Evolutionary conservation across 345 rosid species (phyloP).

Genomic region (Eucalyptus polyanthemos): DNA sequence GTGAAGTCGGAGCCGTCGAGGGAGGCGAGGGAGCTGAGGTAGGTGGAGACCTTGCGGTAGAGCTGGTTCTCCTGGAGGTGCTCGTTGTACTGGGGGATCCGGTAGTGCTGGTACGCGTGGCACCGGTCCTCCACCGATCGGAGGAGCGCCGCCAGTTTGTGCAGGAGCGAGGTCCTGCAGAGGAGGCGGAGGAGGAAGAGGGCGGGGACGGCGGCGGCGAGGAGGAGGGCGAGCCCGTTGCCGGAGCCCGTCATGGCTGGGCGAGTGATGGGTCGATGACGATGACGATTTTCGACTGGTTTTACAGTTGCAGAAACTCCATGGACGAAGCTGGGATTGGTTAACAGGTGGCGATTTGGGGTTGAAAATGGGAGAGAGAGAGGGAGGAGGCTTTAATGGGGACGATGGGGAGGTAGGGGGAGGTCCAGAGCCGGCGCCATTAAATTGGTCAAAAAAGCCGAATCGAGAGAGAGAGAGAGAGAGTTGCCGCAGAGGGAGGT

Average conservation of each 20-base stretch:
- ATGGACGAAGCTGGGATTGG: background rate
- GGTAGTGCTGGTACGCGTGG: conserved; percentile 31
- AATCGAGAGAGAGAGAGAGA: background rate
- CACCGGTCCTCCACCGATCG: conserved; percentile 19
- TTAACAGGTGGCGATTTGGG: background rate
- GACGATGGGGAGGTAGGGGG: background rate
- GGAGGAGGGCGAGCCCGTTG: background rate
- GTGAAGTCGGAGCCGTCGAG: conserved; percentile 47
- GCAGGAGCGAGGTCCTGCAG: conserved; percentile 18
- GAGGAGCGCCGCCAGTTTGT: conserved; percentile 2
- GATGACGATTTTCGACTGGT: no score
- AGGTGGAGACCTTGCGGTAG: conserved; percentile 25
- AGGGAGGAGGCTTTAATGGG: background rate
- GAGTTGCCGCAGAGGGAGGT: background rate
- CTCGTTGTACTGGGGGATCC: conserved; percentile 33
- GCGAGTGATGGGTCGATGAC: background rate
- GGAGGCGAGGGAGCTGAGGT: conserved; percentile 37
- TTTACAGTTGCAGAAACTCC: background rate
- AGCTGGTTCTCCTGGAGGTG: conserved; percentile 41
- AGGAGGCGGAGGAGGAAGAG: conserved; percentile 8
- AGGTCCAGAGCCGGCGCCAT: background rate
- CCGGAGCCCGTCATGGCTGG: background rate
- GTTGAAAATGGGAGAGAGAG: background rate
- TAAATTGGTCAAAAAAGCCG: background rate
- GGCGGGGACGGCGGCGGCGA: background rate